Conservation (phyloP, 2,329 filamentous ascomycete genomes). For the Cladosporium phlei region DNA sequence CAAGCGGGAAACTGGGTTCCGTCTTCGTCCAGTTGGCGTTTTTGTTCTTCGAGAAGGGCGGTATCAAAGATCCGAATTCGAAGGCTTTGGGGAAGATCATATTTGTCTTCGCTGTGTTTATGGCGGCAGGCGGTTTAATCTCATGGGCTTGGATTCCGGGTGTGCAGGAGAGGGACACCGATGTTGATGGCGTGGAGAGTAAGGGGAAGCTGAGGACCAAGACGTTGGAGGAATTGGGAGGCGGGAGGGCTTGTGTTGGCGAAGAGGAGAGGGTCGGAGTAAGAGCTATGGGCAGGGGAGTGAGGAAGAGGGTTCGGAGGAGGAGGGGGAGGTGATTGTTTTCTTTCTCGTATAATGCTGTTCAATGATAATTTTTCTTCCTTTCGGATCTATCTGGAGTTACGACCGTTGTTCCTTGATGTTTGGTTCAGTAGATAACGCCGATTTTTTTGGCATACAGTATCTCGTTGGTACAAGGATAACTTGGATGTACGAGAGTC, state of each 20-base stretch:
- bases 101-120: conserved; percentile 18
- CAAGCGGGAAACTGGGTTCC: conserved; percentile 50
- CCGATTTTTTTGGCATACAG: no score
- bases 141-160: conserved; percentile 18
- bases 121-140: conserved; percentile 15
- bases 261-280: conserved; percentile 6
- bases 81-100: conserved; percentile 15
- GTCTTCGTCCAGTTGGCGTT: conserved; percentile 41
- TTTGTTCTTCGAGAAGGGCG: conserved; percentile 9
- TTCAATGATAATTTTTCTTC: no score
- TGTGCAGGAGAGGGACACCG: conserved; percentile 13
- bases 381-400: no score
- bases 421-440: no score
- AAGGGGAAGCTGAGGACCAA: background rate
- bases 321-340: background rate
- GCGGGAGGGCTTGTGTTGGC: background rate
- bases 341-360: no score
- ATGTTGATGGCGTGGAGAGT: no score
- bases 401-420: no score
- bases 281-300: background rate
- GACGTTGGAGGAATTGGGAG: conserved; percentile 8
- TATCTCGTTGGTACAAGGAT: no score
- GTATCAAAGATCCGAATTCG: conserved; percentile 15
- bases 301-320: conserved; percentile 3
- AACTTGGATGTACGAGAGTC: no score